These are phyloP conservation scores for Jimgerdemannia lactiflua DNA, from an alignment of 192 early-diverging fungal genomes.

Conservation along the genomic window DNA sequence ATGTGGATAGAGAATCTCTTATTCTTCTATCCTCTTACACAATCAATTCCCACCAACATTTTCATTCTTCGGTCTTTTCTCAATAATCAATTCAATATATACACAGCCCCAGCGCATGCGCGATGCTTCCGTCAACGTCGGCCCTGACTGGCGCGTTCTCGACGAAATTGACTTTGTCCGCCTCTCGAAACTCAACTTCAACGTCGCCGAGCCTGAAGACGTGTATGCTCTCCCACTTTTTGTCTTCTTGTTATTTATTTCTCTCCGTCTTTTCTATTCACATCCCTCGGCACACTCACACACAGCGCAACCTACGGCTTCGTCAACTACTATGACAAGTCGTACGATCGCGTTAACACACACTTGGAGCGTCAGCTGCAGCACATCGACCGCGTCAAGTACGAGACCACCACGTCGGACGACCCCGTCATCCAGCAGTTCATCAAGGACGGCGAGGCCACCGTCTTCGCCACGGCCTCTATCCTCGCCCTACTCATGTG, in stretches of 20 bases:
- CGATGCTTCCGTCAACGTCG: conserved; percentile 84
- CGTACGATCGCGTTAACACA: conserved; percentile 82
- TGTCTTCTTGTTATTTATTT: conserved; percentile 13
- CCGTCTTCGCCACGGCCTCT: conserved; percentile 89
- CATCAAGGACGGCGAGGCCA: conserved; percentile 40
- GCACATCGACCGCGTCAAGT: conserved; percentile 60
- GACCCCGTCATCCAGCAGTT: conserved; percentile 78
- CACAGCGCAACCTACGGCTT: conserved; percentile 61
- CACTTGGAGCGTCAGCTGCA: conserved; percentile 75
- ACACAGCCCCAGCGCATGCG: conserved; percentile 70
- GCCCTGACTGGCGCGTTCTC: conserved; percentile 85
- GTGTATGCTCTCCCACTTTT: conserved; percentile 36
- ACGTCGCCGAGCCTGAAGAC: conserved; percentile 74
- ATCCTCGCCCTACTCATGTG: conserved; percentile 93
- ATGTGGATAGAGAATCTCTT: no score
- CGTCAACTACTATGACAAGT: conserved; percentile 73
- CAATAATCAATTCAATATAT: neutral
- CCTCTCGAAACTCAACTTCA: conserved; percentile 79
- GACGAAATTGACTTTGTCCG: conserved; percentile 95
- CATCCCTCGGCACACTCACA: conserved; percentile 23
- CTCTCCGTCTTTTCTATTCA: neutral
- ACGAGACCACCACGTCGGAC: conserved; percentile 79
- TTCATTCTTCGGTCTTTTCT: conserved; percentile 5
- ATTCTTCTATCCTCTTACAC: no score
- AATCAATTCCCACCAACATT: no score